These are phyloP conservation scores for Candida orba DNA, from an alignment of 805 yeast species.

Conservation along the genomic window DNA sequence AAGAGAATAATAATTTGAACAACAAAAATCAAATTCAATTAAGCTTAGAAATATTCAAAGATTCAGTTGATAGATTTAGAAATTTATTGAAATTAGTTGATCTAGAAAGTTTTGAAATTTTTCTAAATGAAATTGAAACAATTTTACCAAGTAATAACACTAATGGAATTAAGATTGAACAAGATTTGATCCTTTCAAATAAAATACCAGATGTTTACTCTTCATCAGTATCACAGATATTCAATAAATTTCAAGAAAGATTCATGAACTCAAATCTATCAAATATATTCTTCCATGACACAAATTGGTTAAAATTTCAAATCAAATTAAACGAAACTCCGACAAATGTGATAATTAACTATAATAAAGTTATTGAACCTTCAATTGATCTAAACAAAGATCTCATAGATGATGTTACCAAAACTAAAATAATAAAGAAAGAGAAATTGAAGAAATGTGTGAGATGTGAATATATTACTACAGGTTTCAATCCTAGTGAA, in stretches of 20 bases:
- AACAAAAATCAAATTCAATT: constrained; percentile 26
- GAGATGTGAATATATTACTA: constrained; percentile 46
- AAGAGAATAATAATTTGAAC: constrained; percentile 12
- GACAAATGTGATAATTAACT: constrained; percentile 28
- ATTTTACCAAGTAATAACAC: constrained; percentile 6
- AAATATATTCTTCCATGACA: constrained; percentile 55
- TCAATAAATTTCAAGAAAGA: constrained; percentile 28
- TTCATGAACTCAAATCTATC: constrained; percentile 22
- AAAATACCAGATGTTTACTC: constrained; percentile 21
- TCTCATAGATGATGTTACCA: constrained; percentile 27
- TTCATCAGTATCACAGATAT: constrained; percentile 23
- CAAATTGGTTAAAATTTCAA: constrained; percentile 51
- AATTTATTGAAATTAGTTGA: constrained; percentile 28
- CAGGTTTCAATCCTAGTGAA: constrained; percentile 24
- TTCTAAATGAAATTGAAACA: constrained; percentile 49
- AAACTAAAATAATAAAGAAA: constrained; percentile 18
- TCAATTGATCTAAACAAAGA: constrained; percentile 25
- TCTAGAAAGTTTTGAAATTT: constrained; percentile 50
- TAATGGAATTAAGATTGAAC: constrained; percentile 17
- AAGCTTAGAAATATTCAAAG: constrained; percentile 48
- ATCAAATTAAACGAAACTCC: constrained; percentile 24
- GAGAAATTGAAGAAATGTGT: constrained; percentile 37
- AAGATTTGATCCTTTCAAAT: constrained; percentile 19
- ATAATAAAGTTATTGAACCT: constrained; percentile 27
- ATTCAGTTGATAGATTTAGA: constrained; percentile 34